A percentile compares a stretch with the other conserved stretches of the same genome.
phyloP scores from a whole-genome alignment of 179 eudicot species.

The Pouteria campechiana region DNA sequence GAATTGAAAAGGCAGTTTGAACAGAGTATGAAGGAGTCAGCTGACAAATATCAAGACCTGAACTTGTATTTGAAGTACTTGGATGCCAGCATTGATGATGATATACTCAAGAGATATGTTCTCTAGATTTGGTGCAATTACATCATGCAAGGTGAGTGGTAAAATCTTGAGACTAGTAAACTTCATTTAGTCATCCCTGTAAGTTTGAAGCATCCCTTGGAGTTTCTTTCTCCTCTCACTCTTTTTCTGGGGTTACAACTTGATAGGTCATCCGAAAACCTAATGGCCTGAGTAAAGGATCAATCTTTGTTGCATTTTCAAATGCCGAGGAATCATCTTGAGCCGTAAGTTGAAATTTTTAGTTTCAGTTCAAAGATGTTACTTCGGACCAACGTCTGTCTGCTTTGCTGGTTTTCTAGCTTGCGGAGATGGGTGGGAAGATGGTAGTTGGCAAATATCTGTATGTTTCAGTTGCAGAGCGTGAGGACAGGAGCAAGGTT shows the following conservation, averaged over 20 bases:
- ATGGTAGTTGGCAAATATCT: constrained; percentile 63
- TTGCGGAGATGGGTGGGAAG: constrained; percentile 73
- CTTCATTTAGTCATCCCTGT: too few relatives aligned
- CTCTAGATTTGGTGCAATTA: constrained; percentile 38
- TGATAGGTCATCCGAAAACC: constrained; percentile 68
- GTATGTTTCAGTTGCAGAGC: constrained; percentile 66
- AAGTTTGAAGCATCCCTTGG: too few relatives aligned
- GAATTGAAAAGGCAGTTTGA: constrained; percentile 46
- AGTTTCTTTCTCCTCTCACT: background rate
- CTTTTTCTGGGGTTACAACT: background rate
- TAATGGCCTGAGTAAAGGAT: constrained; percentile 66
- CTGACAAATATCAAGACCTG: constrained; percentile 53
- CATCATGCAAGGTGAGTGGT: constrained; percentile 51
- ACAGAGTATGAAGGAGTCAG: constrained; percentile 46
- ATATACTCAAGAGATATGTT: constrained; percentile 54
- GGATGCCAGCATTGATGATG: constrained; percentile 66
- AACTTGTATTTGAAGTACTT: constrained; percentile 56
- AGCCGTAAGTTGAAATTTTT: constrained; percentile 36
- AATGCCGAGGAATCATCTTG: constrained; percentile 58
- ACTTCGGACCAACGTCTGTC: background rate
- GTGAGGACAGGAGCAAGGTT: constrained; percentile 64
- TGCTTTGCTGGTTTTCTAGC: constrained; percentile 20
- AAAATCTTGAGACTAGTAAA: background rate
- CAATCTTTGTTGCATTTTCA: constrained; percentile 72
- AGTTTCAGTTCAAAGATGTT: background rate